Evolutionary conservation across 116 monocot genomes (phyloP).

Genomic region (Phalaenopsis hybrid): DNA sequence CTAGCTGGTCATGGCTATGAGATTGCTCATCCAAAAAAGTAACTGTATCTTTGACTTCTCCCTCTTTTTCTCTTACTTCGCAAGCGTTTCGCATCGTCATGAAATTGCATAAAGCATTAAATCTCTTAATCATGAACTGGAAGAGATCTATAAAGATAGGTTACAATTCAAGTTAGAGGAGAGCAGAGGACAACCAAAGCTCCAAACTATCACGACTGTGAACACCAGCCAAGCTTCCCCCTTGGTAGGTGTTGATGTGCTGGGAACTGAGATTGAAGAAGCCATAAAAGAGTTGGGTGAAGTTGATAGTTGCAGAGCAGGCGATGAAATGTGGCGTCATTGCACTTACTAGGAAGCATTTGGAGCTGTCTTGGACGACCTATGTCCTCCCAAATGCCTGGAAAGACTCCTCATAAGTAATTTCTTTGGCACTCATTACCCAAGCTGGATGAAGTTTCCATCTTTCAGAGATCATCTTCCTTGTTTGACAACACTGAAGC

Average conservation of each 20-base stretch:
- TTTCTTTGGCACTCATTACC: constrained; percentile 3
- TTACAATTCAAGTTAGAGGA: not conserved
- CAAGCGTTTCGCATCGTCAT: constrained; percentile 4
- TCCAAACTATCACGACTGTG: not conserved
- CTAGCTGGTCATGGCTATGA: not conserved
- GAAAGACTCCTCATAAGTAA: not conserved
- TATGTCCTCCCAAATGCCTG: constrained; percentile 5
- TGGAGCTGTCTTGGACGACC: constrained; percentile 8
- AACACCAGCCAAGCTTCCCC: not conserved
- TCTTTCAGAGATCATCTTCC: not conserved
- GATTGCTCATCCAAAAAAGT: not conserved
- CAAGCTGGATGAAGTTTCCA: constrained; percentile 5
- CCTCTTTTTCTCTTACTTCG: not conserved
- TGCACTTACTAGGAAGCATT: not conserved
- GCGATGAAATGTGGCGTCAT: not conserved
- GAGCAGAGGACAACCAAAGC: not conserved
- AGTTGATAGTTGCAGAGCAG: not conserved
- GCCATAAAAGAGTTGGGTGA: not conserved
- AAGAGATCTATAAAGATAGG: not conserved
- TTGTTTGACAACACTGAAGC: too few relatives aligned
- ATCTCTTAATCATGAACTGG: not conserved
- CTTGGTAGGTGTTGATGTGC: constrained; percentile 1
- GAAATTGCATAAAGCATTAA: constrained; percentile 4
- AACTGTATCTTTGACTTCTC: not conserved
- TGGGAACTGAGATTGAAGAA: constrained; percentile 13